These are phyloP conservation scores for Berberis thunbergii DNA, from an alignment of 164 flowering plant genomes.

Conservation along the genomic window DNA sequence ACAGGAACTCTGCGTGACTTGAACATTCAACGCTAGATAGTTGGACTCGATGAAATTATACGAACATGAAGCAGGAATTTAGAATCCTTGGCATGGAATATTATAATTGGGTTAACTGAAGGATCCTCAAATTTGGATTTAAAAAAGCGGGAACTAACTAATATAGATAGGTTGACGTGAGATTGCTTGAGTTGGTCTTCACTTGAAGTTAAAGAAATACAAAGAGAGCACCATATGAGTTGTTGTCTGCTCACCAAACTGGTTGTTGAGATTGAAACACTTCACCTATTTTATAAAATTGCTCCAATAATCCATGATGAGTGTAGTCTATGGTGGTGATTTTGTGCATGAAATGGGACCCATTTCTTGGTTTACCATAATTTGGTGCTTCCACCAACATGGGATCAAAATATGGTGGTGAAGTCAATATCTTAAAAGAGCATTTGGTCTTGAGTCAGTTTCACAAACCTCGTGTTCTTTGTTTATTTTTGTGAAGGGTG, in stretches of 20 bases:
- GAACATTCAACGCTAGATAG: background rate
- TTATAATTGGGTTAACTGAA: background rate
- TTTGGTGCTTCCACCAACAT: no score
- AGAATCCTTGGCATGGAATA: background rate
- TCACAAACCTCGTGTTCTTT: no score
- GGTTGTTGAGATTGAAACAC: background rate
- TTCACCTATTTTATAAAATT: background rate
- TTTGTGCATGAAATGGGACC: no score
- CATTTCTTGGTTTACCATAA: no score
- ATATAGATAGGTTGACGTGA: background rate
- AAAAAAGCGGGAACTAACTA: no score
- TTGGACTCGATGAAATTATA: background rate
- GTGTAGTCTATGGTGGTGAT: no score
- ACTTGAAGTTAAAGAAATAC: constrained; percentile 2
- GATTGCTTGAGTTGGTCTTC: constrained; percentile 2
- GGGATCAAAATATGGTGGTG: no score
- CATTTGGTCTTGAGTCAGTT: no score
- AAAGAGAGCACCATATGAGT: background rate
- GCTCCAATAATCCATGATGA: no score
- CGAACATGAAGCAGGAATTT: background rate
- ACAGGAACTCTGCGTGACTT: no score
- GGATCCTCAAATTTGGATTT: background rate
- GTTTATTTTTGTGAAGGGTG: no score
- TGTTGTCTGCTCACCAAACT: background rate
- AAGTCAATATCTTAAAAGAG: no score